phyloP scores from a whole-genome alignment of 371 early-diverging fungal species.

The Furculomyces boomerangus region DNA sequence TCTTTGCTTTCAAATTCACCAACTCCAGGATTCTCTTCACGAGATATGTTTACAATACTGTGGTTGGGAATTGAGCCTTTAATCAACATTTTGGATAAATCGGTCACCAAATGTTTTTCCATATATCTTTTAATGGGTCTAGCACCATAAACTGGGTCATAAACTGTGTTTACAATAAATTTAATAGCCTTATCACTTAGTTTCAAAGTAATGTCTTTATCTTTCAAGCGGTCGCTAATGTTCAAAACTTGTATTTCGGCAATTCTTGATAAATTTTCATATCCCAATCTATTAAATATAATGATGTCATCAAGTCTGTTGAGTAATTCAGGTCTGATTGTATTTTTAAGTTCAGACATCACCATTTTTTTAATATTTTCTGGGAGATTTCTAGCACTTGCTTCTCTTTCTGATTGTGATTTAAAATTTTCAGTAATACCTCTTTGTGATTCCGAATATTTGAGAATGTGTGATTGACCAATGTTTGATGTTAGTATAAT shows the following conservation, averaged over 20 bases:
- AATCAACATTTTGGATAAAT: slow-evolving; percentile 47
- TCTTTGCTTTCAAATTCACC: background rate
- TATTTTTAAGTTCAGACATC: slow-evolving; percentile 34
- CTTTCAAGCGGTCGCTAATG: slow-evolving; percentile 37
- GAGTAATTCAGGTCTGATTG: slow-evolving; percentile 66
- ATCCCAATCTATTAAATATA: slow-evolving; percentile 45
- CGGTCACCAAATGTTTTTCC: slow-evolving; percentile 49
- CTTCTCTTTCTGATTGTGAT: background rate
- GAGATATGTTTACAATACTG: background rate
- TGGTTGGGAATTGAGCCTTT: slow-evolving; percentile 15
- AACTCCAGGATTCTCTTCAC: background rate
- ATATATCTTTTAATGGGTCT: slow-evolving; percentile 57
- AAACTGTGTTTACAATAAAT: slow-evolving; percentile 33
- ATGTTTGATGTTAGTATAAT: slow-evolving; percentile 71
- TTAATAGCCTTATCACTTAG: slow-evolving; percentile 35
- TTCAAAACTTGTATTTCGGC: slow-evolving; percentile 36
- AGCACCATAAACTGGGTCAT: slow-evolving; percentile 61
- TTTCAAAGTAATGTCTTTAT: slow-evolving; percentile 32
- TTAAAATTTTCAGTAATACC: background rate
- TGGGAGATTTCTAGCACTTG: slow-evolving; percentile 11
- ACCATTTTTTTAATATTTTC: slow-evolving; percentile 26
- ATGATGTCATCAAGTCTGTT: slow-evolving; percentile 72
- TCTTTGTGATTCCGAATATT: background rate
- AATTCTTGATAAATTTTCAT: slow-evolving; percentile 32
- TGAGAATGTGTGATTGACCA: slow-evolving; percentile 30